Percentiles rank a stretch among this genome's conserved stretches.
Conservation (phyloP, 2,329 filamentous ascomycete genomes). For the Keithomyces neogunnii region DNA sequence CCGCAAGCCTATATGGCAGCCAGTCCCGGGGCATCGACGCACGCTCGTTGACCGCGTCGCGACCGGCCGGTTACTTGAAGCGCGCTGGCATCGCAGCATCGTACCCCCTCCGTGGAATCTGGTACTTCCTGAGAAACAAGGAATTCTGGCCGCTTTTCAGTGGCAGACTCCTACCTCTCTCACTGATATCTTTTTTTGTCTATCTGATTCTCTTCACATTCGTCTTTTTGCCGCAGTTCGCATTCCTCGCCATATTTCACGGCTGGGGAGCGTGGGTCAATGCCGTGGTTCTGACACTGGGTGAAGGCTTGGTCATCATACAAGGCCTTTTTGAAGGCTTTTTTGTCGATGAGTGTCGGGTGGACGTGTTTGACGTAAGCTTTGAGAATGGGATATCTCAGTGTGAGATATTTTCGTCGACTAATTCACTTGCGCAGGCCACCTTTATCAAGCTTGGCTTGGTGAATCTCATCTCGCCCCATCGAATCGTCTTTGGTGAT, state of each 20-base stretch:
- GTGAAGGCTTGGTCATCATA: constrained; percentile 67
- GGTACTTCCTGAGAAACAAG: constrained; percentile 69
- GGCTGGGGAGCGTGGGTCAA: constrained; percentile 83
- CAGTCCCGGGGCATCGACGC: constrained; percentile 5
- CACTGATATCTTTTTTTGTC: constrained; percentile 73
- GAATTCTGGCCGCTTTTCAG: constrained; percentile 78
- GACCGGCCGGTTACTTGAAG: constrained; percentile 32
- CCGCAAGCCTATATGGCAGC: constrained; percentile 7
- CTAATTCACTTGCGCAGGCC: constrained; percentile 30
- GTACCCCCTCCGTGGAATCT: constrained; percentile 63
- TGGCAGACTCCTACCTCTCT: constrained; percentile 69
- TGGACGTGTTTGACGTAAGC: constrained; percentile 76
- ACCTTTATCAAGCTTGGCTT: constrained; percentile 69
- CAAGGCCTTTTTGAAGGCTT: constrained; percentile 67
- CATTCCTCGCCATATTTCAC: constrained; percentile 84
- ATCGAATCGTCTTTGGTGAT: constrained; percentile 58
- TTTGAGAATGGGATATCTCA: not conserved
- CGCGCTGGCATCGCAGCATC: constrained; percentile 38
- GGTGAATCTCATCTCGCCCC: constrained; percentile 57
- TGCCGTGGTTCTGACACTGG: constrained; percentile 78
- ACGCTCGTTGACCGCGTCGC: constrained; percentile 9
- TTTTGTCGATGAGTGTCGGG: constrained; percentile 70
- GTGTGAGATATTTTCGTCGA: no score
- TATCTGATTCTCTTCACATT: constrained; percentile 83
- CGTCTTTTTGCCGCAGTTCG: constrained; percentile 80